These are phyloP conservation scores for Cutaneotrichosporon arboriforme DNA, from an alignment of 1,284 basidiomycete genomes.

Conservation along the genomic window DNA sequence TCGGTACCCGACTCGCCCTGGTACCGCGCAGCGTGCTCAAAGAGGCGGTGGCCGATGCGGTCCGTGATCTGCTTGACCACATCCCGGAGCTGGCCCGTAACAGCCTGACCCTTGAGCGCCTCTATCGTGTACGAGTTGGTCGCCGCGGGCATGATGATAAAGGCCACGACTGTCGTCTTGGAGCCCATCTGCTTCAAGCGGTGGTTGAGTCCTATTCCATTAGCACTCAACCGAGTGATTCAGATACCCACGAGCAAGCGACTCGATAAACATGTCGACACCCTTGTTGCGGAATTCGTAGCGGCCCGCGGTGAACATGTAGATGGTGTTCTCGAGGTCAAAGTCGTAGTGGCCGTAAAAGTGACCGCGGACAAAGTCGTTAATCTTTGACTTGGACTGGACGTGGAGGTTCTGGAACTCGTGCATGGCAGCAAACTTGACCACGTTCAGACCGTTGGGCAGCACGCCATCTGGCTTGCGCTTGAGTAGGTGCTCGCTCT, in stretches of 20 bases:
- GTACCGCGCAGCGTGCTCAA: slow-evolving; percentile 89
- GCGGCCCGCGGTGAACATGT: slow-evolving; percentile 97
- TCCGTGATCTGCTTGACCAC: slow-evolving; percentile 93
- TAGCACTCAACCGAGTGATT: no score
- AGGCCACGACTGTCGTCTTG: slow-evolving; percentile 84
- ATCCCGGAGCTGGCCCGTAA: slow-evolving; percentile 91
- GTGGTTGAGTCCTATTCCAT: slow-evolving; percentile 63
- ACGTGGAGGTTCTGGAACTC: slow-evolving; percentile 97
- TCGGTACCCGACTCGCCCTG: slow-evolving; percentile 66
- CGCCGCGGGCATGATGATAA: slow-evolving; percentile 97
- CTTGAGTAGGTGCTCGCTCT: slow-evolving; percentile 91
- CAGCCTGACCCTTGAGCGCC: slow-evolving; percentile 95
- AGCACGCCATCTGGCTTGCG: slow-evolving; percentile 94
- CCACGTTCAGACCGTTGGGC: slow-evolving; percentile 94
- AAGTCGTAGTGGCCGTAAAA: slow-evolving; percentile 98
- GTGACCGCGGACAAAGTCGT: slow-evolving; percentile 94
- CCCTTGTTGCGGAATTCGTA: slow-evolving; percentile 99
- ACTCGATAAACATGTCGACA: slow-evolving; percentile 98
- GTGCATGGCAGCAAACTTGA: slow-evolving; percentile 93
- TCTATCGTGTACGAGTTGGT: slow-evolving; percentile 97
- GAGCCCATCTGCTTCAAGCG: slow-evolving; percentile 74
- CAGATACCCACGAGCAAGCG: slow-evolving; percentile 69
- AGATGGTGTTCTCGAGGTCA: slow-evolving; percentile 91
- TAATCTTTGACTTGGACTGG: slow-evolving; percentile 88
- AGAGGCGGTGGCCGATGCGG: slow-evolving; percentile 81